Conservation (phyloP, 2,329 filamentous ascomycete species). For the Aureobasidium leucospermi region DNA sequence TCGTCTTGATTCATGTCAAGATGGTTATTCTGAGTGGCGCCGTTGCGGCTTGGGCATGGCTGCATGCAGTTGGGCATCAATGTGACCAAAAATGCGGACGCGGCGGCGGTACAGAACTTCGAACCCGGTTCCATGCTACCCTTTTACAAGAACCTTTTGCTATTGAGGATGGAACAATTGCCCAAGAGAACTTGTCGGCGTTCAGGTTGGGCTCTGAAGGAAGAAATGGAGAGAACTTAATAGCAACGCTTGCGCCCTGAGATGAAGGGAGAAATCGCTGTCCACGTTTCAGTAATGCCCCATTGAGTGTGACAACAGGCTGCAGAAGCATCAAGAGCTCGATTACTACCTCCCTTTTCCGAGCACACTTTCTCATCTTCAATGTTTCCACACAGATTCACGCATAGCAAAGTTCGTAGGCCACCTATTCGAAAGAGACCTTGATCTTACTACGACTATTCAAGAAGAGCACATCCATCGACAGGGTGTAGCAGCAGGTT, state of each 20-base stretch:
- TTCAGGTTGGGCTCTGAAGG: background rate
- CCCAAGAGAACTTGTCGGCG: background rate
- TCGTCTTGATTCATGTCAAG: background rate
- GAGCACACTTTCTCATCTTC: background rate
- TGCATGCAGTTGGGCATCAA: conserved; percentile 1
- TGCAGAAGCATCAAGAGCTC: background rate
- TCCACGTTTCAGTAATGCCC: background rate
- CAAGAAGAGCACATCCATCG: background rate
- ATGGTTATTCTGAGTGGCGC: background rate
- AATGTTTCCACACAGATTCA: conserved; percentile 8
- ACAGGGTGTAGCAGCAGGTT: conserved; percentile 4
- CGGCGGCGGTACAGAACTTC: background rate
- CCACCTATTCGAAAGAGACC: conserved; percentile 1
- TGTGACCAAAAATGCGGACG: background rate
- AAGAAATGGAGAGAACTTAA: background rate
- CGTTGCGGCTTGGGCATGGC: background rate
- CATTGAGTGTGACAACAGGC: conserved; percentile 2
- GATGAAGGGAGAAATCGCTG: background rate
- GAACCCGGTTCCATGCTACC: background rate
- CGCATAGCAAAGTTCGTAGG: conserved; percentile 7
- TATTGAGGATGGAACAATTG: background rate
- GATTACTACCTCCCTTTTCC: background rate
- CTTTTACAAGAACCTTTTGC: background rate
- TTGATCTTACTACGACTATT: background rate
- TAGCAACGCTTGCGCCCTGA: background rate